These are phyloP conservation scores for Eimeria mitis DNA, from an alignment of 169 alveolate genomes.

Conservation along the genomic window DNA sequence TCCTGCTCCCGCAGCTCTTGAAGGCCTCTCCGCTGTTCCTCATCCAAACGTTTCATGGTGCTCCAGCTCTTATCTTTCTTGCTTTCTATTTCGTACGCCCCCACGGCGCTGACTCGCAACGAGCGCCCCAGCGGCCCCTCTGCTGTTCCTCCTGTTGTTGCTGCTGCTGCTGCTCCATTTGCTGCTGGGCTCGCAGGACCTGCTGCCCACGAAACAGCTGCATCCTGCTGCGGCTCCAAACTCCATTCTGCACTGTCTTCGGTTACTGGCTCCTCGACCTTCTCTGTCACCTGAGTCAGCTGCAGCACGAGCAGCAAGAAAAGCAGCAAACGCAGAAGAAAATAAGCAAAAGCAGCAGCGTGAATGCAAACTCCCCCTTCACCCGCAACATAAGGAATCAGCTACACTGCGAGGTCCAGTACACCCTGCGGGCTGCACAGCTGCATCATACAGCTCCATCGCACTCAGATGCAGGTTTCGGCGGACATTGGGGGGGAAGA, in stretches of 20 bases:
- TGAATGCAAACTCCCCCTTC: neutral
- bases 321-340: neutral
- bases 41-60: constrained; percentile 57
- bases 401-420: neutral
- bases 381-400: neutral
- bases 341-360: neutral
- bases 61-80: constrained; percentile 68
- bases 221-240: constrained; percentile 38
- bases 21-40: constrained; percentile 48
- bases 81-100: constrained; percentile 52
- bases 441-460: neutral
- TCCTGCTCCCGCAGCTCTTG: constrained; percentile 73
- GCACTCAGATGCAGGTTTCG: too few relatives aligned
- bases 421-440: neutral
- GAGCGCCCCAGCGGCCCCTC: constrained; percentile 43
- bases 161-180: constrained; percentile 18
- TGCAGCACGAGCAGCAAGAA: constrained; percentile 30
- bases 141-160: constrained; percentile 36
- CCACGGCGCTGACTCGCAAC: constrained; percentile 59
- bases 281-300: constrained; percentile 59
- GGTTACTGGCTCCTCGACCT: constrained; percentile 22
- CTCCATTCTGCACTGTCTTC: constrained; percentile 41
- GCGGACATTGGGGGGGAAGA: too few relatives aligned
- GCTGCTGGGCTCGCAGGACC: constrained; percentile 13
- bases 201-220: neutral